phyloP scores from a whole-genome alignment of 805 yeast genomes.

The Wickerhamiella galacta region DNA sequence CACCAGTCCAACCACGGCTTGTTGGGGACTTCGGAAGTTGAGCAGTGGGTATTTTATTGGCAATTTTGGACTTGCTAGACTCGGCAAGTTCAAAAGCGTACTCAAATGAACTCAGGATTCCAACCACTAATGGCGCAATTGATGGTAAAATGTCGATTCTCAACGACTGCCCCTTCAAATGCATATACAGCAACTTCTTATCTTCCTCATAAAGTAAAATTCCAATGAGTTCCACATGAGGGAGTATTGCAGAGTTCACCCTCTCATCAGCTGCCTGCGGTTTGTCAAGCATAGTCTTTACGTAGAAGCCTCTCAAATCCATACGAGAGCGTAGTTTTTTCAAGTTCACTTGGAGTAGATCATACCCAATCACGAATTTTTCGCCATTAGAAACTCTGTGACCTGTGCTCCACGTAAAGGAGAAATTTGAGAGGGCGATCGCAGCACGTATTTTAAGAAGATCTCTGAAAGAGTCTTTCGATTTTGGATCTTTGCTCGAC shows the following conservation, averaged over 20 bases:
- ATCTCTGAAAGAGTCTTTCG: too few species aligned
- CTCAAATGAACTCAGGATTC: constrained; percentile 29
- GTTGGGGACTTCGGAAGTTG: too few species aligned
- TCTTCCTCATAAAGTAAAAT: constrained; percentile 4
- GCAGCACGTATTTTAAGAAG: constrained; percentile 5
- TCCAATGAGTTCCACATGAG: constrained; percentile 14
- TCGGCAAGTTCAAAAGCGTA: constrained; percentile 2
- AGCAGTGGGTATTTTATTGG: too few species aligned
- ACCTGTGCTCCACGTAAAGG: constrained; percentile 51
- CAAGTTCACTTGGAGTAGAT: constrained; percentile 48
- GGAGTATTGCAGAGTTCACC: constrained; percentile 17
- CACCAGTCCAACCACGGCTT: too few species aligned
- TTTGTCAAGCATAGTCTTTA: constrained; percentile 31
- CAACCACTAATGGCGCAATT: constrained; percentile 31
- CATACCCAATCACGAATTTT: constrained; percentile 69
- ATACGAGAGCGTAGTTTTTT: constrained; percentile 49
- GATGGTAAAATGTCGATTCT: constrained; percentile 15
- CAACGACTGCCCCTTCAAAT: constrained; percentile 17
- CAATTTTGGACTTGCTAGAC: too few species aligned
- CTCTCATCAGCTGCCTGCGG: constrained; percentile 33
- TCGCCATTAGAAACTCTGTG: constrained; percentile 23
- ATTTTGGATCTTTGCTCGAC: too few species aligned
- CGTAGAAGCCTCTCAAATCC: constrained; percentile 48
- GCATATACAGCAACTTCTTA: constrained; percentile 8
- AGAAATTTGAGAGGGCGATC: constrained; percentile 30